Evolutionary conservation across 2,329 filamentous ascomycete species (phyloP).

Genomic region (Colletotrichum sp.): DNA sequence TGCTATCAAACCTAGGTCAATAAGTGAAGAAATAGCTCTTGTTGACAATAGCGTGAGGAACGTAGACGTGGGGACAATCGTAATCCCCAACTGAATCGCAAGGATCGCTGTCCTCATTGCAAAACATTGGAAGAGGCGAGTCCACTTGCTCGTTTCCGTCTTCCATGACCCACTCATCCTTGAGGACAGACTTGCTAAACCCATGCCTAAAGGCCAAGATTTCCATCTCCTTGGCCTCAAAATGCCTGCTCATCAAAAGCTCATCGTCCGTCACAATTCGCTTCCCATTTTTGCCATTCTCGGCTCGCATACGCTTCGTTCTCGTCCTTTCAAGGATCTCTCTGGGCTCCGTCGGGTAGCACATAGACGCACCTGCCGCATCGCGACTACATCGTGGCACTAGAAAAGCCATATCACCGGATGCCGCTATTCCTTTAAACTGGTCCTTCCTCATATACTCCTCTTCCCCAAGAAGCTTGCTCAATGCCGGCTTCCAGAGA

Average conservation of each 20-base stretch:
- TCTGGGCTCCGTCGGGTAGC: background rate
- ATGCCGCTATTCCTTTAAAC: background rate
- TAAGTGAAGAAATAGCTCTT: background rate
- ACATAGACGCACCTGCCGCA: background rate
- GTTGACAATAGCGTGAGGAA: background rate
- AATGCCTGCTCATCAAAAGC: background rate
- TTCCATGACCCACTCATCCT: background rate
- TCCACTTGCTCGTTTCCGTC: background rate
- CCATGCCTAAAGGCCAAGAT: background rate
- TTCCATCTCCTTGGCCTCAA: background rate
- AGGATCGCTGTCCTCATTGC: background rate
- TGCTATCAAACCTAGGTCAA: background rate
- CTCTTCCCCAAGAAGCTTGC: slow-evolving; percentile 19
- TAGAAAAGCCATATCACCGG: background rate
- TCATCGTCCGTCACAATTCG: background rate
- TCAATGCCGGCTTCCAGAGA: slow-evolving; percentile 18
- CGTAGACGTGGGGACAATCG: background rate
- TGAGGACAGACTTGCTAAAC: background rate
- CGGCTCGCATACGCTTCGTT: background rate
- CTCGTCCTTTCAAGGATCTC: background rate
- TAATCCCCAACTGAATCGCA: background rate
- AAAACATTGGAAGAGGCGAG: background rate
- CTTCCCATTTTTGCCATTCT: background rate
- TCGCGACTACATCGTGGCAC: background rate
- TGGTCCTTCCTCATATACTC: background rate